These are phyloP conservation scores for Blastobotrys aristatus DNA, from an alignment of 1,139 yeast genomes.

Conservation along the genomic window DNA sequence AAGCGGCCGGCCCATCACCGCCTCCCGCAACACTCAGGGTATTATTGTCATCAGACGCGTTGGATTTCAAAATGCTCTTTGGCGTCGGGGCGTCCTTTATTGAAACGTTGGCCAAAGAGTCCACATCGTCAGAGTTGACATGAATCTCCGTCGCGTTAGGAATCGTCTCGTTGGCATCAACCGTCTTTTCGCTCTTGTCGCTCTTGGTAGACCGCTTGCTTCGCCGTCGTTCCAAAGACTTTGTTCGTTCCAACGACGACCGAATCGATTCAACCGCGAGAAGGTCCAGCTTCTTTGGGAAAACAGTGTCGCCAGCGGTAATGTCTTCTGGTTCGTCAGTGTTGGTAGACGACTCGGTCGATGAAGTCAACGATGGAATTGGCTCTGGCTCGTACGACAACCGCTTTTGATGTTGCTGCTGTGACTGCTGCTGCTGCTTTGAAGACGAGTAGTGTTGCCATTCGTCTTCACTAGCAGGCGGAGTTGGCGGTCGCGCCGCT, in stretches of 20 bases:
- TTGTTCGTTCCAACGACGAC: constrained; percentile 35
- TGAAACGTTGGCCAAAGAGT: constrained; percentile 16
- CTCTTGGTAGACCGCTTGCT: constrained; percentile 27
- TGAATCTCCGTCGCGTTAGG: constrained; percentile 33
- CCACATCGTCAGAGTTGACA: constrained; percentile 19
- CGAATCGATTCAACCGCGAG: constrained; percentile 35
- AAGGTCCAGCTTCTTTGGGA: constrained; percentile 35
- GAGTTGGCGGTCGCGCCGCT: constrained; percentile 12
- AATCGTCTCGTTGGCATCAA: constrained; percentile 20
- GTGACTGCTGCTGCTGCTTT: background rate
- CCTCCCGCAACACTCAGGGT: background rate
- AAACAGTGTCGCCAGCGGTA: constrained; percentile 35
- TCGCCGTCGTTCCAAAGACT: constrained; percentile 34
- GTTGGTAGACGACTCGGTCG: constrained; percentile 15
- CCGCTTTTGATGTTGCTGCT: background rate
- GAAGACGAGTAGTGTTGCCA: background rate
- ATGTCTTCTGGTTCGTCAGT: constrained; percentile 21
- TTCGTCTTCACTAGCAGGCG: constrained; percentile 7
- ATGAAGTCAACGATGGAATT: constrained; percentile 24
- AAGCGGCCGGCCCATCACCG: background rate
- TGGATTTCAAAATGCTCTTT: constrained; percentile 25
- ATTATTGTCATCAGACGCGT: constrained; percentile 8
- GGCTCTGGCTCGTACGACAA: constrained; percentile 12
- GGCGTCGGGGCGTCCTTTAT: constrained; percentile 13
- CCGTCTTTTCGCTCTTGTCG: constrained; percentile 10